Conservation (phyloP, 371 early-diverging fungal genomes). For the Mortierella sp. region DNA sequence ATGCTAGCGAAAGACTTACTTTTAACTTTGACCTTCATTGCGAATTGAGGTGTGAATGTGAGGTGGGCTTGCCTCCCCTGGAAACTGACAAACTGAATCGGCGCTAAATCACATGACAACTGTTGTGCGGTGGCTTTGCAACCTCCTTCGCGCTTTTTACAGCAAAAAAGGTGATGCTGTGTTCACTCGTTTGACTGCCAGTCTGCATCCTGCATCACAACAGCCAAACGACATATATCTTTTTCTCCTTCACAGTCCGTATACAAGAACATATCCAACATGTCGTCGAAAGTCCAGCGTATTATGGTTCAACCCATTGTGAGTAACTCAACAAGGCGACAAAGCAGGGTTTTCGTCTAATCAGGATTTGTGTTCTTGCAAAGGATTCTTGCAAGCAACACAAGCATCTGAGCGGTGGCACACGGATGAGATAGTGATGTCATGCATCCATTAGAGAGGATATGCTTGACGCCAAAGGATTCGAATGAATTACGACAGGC, state of each 20-base stretch:
- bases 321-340: slow-evolving; percentile 55
- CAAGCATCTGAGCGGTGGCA: no score
- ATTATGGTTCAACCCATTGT: slow-evolving; percentile 98
- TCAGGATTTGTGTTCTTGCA: not conserved
- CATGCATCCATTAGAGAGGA: no score
- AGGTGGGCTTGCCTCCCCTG: no score
- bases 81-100: no score
- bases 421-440: no score
- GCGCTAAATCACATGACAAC: not conserved
- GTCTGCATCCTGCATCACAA: not conserved
- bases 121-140: slow-evolving; percentile 33
- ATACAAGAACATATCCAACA: slow-evolving; percentile 43
- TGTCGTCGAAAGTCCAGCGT: slow-evolving; percentile 91
- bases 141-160: slow-evolving; percentile 1
- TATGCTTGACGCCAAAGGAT: not conserved
- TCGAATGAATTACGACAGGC: no score
- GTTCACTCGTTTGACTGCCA: no score
- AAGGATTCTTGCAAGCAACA: not conserved
- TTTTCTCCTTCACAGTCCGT: not conserved
- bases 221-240: not conserved
- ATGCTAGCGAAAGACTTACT: slow-evolving; percentile 14
- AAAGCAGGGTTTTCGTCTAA: slow-evolving; percentile 2
- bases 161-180: not conserved
- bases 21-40: slow-evolving; percentile 49
- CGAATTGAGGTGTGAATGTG: not conserved